Conservation (phyloP, 1,139 yeast genomes). For the Lodderomyces orthopsilosis region DNA sequence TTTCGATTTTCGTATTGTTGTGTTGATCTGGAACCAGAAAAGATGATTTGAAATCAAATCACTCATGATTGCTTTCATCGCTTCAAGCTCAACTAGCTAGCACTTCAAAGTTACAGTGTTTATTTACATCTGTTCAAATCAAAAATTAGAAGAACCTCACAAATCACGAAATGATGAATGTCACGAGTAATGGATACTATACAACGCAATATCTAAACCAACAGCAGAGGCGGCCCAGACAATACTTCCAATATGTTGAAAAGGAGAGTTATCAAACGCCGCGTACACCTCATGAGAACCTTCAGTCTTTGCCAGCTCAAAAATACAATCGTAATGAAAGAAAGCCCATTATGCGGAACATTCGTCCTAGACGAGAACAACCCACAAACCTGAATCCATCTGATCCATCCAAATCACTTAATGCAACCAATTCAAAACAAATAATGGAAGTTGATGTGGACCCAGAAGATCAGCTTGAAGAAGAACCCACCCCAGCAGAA, state of each 20-base stretch:
- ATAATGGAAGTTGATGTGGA: conserved; percentile 16
- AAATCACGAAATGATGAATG: conserved; percentile 11
- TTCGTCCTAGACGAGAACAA: conserved; percentile 9
- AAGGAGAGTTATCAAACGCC: conserved; percentile 1
- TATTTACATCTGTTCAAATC: too few relatives aligned
- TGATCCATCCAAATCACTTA: conserved; percentile 2
- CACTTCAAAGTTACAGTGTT: too few relatives aligned
- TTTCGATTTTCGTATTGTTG: not conserved
- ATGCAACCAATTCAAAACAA: not conserved
- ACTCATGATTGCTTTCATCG: too few relatives aligned
- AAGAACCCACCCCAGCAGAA: conserved; percentile 39
- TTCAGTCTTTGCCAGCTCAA: not conserved
- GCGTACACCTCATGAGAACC: conserved; percentile 4
- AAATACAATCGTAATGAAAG: conserved; percentile 3
- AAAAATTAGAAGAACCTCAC: not conserved
- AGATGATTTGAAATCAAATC: not conserved
- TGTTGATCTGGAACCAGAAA: not conserved
- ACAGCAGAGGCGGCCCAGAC: conserved; percentile 9
- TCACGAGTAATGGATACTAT: conserved; percentile 15
- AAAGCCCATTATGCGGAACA: conserved; percentile 10
- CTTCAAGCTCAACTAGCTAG: too few relatives aligned
- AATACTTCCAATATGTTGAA: conserved; percentile 6
- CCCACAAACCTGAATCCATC: conserved; percentile 3
- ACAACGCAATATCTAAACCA: conserved; percentile 14
- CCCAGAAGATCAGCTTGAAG: conserved; percentile 29